Evolutionary conservation across 2,329 filamentous ascomycete species (phyloP), one percentile per base, ranked within the genome.

Genomic region (Talaromyces sp.): DNA sequence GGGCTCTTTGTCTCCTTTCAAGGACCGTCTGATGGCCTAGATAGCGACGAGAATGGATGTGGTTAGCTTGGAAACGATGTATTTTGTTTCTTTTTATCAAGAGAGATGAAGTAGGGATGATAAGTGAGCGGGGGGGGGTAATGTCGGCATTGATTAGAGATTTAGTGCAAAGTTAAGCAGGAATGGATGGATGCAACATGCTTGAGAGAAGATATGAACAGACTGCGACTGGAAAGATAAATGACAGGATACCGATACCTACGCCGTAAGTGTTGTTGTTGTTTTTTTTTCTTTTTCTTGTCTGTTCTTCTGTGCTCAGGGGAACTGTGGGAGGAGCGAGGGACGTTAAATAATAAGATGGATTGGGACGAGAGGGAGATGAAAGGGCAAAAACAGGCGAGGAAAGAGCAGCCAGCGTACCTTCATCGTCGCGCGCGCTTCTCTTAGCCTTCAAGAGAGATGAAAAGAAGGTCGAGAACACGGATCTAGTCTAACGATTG

Each of bases 1-100:
- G 66, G 79, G 76, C 67, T 86, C 85, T 82, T 92, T 96, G 69
- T 96, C 91, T 76, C 90, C 89, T 81, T 96, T 96, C 79, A 96
- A 89, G 66, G 92, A 96, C 79, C 91, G 86, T 76, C 92, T 86
- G 78, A 96, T 85, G 75, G 88, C 88, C 89, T 92, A 80, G 62
- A 68, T 55, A 21, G 37, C 8, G 44, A 18, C 56, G 54, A 39
- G 44, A 9, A 56, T 50, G 16, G 58, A 25, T 40, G n/a, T 48
- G 54, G 21, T 57, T 37, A 57, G 54, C 28, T 23, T 54, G 50
- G n/a, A n/a, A 23, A 6, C 5, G 31, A 21, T 35, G 5, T n/a
- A n/a, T n/a, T n/a, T 54, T 18, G 2, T 31, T 54, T 54, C 14
- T 31, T 54, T 35, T 21, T 3, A 9, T 54, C 31, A 35, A 35